Evolutionary conservation across 139 green algal genomes (phyloP).

Genomic region (Medakamo hakoo): DNA sequence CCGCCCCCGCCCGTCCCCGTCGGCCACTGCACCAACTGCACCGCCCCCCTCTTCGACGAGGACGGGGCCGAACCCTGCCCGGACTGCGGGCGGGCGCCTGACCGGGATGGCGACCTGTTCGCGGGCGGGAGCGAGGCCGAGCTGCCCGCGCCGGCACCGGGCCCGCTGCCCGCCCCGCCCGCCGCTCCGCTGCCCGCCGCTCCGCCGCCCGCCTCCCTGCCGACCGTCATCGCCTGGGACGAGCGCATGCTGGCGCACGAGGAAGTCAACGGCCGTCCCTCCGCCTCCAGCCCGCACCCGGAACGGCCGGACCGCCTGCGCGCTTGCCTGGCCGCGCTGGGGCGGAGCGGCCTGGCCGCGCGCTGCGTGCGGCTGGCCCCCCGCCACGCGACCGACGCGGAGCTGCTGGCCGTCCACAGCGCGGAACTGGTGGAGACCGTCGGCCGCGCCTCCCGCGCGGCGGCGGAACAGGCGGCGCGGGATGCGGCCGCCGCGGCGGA

Average conservation of each 20-base stretch:
- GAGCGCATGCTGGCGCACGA: constrained; percentile 24
- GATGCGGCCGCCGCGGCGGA: background rate
- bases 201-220: background rate
- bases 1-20: too few relatives aligned
- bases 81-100: constrained; percentile 12
- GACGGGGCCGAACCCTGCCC: background rate
- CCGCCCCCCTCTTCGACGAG: background rate
- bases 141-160: too few relatives aligned
- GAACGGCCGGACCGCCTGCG: constrained; percentile 44
- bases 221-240: constrained; percentile 21
- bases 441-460: background rate
- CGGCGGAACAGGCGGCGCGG: background rate
- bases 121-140: too few relatives aligned
- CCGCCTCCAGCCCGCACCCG: constrained; percentile 10
- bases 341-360: constrained; percentile 14
- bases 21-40: constrained; percentile 18
- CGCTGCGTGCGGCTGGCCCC: constrained; percentile 17
- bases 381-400: constrained; percentile 21
- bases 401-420: constrained; percentile 37
- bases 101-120: constrained; percentile 3
- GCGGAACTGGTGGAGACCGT: constrained; percentile 15
- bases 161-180: background rate
- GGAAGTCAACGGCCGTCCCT: background rate
- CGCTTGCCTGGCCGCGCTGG: constrained; percentile 35
- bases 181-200: background rate